phyloP scores from a whole-genome alignment of 1,284 basidiomycete genomes.

The Cutaneotrichosporon mucoides region DNA sequence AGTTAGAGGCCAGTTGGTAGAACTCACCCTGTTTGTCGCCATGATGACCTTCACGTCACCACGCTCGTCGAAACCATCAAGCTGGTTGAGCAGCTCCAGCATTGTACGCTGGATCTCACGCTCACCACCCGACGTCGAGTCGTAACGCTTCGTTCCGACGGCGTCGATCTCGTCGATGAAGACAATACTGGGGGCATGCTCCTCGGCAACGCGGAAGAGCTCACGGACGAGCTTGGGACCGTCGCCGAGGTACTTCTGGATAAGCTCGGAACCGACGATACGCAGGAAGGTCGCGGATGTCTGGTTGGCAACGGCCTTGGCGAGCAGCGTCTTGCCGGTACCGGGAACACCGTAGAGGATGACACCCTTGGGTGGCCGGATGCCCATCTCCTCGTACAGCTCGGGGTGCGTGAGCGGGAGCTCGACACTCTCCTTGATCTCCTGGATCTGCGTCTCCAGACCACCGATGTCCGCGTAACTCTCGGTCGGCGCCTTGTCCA shows the following conservation, averaged over 20 bases:
- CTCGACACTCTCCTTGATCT: constrained; percentile 99
- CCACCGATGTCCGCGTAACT: constrained; percentile 99
- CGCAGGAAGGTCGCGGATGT: constrained; percentile 98
- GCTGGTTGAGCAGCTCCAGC: constrained; percentile 69
- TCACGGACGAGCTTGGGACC: constrained; percentile 99
- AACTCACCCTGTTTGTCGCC: constrained; percentile 48
- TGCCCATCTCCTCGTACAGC: constrained; percentile 99
- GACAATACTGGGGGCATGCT: constrained; percentile 95
- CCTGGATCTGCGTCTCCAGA: constrained; percentile 93
- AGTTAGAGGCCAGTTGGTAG: background rate
- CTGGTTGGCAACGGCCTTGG: constrained; percentile 98
- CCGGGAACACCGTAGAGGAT: constrained; percentile 98
- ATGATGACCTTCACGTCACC: constrained; percentile 91
- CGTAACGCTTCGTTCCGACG: constrained; percentile 94
- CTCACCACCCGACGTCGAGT: constrained; percentile 95
- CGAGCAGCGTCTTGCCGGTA: constrained; percentile 96
- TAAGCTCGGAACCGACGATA: constrained; percentile 95
- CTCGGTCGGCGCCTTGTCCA: constrained; percentile 97
- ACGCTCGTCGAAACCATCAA: constrained; percentile 98
- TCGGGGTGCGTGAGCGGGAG: constrained; percentile 97
- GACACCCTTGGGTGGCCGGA: constrained; percentile 97
- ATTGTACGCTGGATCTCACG: constrained; percentile 99
- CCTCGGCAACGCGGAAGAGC: constrained; percentile 93
- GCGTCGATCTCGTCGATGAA: constrained; percentile 99
- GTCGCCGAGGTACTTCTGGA: constrained; percentile 98